phyloP scores from a whole-genome alignment of 352 stramenopile species.

The Pythium dissimile region DNA sequence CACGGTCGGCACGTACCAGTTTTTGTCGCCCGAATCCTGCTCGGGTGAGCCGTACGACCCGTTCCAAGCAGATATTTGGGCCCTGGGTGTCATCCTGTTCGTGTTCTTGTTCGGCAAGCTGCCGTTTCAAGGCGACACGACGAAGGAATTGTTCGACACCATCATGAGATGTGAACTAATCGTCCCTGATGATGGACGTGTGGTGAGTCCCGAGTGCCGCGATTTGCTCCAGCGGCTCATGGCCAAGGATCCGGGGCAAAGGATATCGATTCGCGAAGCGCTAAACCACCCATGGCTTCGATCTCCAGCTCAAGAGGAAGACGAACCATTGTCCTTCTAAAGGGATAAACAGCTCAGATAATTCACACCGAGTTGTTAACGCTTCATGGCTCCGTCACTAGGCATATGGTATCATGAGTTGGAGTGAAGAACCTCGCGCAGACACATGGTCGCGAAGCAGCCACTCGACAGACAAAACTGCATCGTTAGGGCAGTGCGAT shows the following conservation, averaged over 20 bases:
- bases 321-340: conserved; percentile 70
- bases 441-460: conserved; percentile 77
- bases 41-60: conserved; percentile 79
- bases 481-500: conserved; percentile 19
- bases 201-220: conserved; percentile 28
- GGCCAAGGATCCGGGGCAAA: conserved; percentile 38
- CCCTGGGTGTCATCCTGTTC: conserved; percentile 81
- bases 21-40: conserved; percentile 87
- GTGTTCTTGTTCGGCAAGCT: conserved; percentile 82
- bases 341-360: background rate
- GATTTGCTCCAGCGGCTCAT: conserved; percentile 57
- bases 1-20: conserved; percentile 89
- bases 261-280: conserved; percentile 51
- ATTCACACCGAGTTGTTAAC: background rate
- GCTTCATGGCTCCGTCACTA: too few species aligned
- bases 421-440: conserved; percentile 66
- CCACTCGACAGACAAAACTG: conserved; percentile 60
- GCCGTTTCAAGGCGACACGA: conserved; percentile 71
- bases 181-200: conserved; percentile 20
- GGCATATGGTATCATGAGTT: too few species aligned
- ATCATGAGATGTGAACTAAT: conserved; percentile 46
- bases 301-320: conserved; percentile 35
- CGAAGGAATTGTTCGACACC: conserved; percentile 79
- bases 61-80: conserved; percentile 84
- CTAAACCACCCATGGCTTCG: conserved; percentile 62